phyloP scores from a whole-genome alignment of 495 filamentous ascomycete genomes.

The Astrothelium subdiscretum region DNA sequence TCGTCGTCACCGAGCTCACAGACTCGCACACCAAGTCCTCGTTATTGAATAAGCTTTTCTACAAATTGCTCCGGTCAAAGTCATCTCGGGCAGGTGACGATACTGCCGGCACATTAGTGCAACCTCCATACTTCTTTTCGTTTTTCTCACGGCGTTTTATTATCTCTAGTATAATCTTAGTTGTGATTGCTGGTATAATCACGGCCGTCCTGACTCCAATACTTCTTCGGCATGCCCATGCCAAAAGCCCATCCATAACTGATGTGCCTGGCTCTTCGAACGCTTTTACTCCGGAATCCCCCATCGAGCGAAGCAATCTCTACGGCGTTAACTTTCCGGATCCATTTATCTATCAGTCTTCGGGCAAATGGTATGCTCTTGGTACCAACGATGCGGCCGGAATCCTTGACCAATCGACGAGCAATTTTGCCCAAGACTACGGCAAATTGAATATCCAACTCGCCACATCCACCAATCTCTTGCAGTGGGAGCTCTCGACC shows the following conservation, averaged over 20 bases:
- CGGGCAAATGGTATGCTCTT: conserved; percentile 18
- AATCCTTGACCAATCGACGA: conserved; percentile 9
- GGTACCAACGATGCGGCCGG: conserved; percentile 23
- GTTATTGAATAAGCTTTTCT: neutral
- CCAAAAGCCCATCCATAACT: neutral
- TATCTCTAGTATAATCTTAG: neutral
- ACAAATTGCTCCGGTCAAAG: neutral
- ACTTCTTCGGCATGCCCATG: neutral
- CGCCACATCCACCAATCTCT: conserved; percentile 17
- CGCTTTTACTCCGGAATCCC: neutral
- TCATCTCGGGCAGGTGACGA: neutral
- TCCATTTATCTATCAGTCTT: conserved; percentile 14
- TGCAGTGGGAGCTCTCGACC: conserved; percentile 9
- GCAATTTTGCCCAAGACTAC: conserved; percentile 10
- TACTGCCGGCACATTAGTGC: neutral
- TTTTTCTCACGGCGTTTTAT: neutral
- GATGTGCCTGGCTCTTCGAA: neutral
- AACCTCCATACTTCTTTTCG: neutral
- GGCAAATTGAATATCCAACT: conserved; percentile 20
- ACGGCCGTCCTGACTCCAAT: neutral
- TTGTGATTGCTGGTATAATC: neutral
- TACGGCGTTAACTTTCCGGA: conserved; percentile 20
- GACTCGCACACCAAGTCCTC: neutral
- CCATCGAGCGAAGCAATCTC: neutral
- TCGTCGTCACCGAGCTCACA: neutral